Base-by-base conservation (phyloP, 345 rosid genomes). In the Aquilaria yunnanensis region DNA sequence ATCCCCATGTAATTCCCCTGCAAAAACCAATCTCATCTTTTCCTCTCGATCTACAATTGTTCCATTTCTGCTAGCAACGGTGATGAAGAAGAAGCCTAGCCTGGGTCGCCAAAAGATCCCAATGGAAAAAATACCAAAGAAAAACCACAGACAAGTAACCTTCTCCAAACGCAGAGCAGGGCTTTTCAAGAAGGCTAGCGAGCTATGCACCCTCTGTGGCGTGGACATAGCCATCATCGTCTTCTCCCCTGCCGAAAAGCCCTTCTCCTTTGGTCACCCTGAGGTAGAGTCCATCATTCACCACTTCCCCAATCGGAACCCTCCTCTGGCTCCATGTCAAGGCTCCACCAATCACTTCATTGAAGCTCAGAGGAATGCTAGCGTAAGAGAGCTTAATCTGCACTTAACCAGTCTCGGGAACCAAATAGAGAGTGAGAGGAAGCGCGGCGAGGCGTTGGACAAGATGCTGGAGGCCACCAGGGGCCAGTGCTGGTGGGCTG, bases 241-340 rank as follows among this genome's bases (percentile, higher is more conserved):
- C 14, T 85, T 80, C 63, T 85, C 83, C 29, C 85, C 85, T 0
- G 79, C 80, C 3, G 46, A 70, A 9, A 86, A 89, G 70, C 67
- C 72, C 9, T 84, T 73, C 71, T 81, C 89, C 34, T 86, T 84
- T 23, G 89, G 93, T 30, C 84, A 86, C 64, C 87, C 86, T 16
- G 45, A 67, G 13, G 84, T 81, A 6, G 76, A 83, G 0, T 31
- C 64, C 16, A 57, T 78, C 3, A 33, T 80, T 0, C 63, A 78
- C 12, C 77, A 72, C 0, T 84, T 74, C 57, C 65, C 80, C 14
- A 58, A 63, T 59, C 60, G 61, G 9, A 70, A 47, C 29, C 64
- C 59, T 37, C 47, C 52, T 8, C 34, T 33, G 23, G 23, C 23
- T 16, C 23, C 23, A 16, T 16, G 23, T 34, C 59, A 34, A 32